Base-by-base conservation (phyloP, 768 basidiomycete species). In the Trametes cinnabarina region DNA sequence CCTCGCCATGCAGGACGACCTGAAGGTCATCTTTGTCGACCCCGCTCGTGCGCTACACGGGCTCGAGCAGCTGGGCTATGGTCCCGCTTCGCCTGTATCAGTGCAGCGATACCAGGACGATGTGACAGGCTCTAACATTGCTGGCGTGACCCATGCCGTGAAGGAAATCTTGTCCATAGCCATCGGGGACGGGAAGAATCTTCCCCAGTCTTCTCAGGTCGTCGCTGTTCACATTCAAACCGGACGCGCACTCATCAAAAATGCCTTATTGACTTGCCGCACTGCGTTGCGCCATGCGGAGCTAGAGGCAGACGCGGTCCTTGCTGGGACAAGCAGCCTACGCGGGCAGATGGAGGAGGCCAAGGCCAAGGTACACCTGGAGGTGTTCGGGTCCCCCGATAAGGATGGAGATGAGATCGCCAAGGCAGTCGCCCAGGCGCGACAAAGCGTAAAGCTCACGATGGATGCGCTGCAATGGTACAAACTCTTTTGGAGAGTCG, bases 101-200 rank as follows among this genome's bases (percentile, higher is more conserved):
- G 77, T 91, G 14, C 84, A 89, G 58, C 76, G 73, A 57, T 92
- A 84, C 69, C 87, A 89, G 65, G 79, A 83, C 59, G 79, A 83
- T 9, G 84, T 81, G 56, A 66, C 81, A 22, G 79, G 74, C 7
- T 91, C 89, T 19, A 74, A 77, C n/a, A 69, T 90, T 25, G 79
- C 85, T 8, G 65, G 72, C 22, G 60, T 89, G 32, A 76, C 77
- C 3, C 57, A 71, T 4, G 65, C 76, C 2, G 69, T 89, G 35
- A 53, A 53, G 26, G 54, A 46, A 17, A 37, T 52, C 14, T 37
- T 56, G 9, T 28, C 63, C 6, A 35, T 48, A 5, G 41, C 47
- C 23, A 49, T 47, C 12, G 25, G 57, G n/a, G 52, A 50, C 7
- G 39, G 46, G 2, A 2, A 20, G 3, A 41, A 28, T 19, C 23